These are phyloP conservation scores for Cytospora piceicola DNA, from an alignment of 2,329 filamentous ascomycete species.

Conservation along the genomic window DNA sequence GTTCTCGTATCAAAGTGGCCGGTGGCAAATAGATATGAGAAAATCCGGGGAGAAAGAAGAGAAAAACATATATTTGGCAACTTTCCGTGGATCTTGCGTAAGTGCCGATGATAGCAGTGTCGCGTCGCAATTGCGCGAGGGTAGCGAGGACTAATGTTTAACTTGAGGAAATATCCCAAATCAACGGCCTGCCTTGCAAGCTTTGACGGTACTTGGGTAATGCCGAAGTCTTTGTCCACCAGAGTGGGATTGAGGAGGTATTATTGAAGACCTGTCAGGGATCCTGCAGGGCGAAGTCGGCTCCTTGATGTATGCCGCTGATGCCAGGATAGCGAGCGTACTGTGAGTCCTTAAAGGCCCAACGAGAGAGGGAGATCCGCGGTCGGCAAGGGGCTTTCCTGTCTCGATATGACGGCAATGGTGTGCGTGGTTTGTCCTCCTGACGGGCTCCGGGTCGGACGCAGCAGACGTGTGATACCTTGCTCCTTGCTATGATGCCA, in stretches of 20 bases:
- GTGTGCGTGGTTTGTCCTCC: constrained; percentile 27
- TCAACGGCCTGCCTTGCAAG: constrained; percentile 31
- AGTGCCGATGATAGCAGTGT: constrained; percentile 26
- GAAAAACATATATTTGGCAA: constrained; percentile 2
- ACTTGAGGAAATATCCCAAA: constrained; percentile 10
- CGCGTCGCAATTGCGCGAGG: constrained; percentile 30
- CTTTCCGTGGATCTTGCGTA: constrained; percentile 25
- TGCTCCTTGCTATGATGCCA: constrained; percentile 14
- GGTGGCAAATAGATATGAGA: constrained; percentile 23
- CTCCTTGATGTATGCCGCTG: constrained; percentile 27
- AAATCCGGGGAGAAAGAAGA: background rate
- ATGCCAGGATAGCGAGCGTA: constrained; percentile 21
- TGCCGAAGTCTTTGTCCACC: constrained; percentile 14
- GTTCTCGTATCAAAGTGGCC: constrained; percentile 22
- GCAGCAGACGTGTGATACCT: constrained; percentile 17
- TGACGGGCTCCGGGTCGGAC: constrained; percentile 21
- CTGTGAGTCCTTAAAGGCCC: constrained; percentile 8
- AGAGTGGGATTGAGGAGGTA: constrained; percentile 14
- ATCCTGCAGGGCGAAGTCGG: constrained; percentile 19
- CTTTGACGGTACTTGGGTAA: constrained; percentile 21
- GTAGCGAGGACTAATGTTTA: constrained; percentile 23
- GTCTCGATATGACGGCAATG: constrained; percentile 27
- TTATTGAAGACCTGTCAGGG: constrained; percentile 13
- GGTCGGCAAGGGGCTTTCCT: constrained; percentile 12
- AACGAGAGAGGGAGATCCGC: constrained; percentile 19